Evolutionary conservation across 2,329 filamentous ascomycete species (phyloP), one percentile per base, ranked within the genome.

Genomic region (Colletotrichum australisinense): DNA sequence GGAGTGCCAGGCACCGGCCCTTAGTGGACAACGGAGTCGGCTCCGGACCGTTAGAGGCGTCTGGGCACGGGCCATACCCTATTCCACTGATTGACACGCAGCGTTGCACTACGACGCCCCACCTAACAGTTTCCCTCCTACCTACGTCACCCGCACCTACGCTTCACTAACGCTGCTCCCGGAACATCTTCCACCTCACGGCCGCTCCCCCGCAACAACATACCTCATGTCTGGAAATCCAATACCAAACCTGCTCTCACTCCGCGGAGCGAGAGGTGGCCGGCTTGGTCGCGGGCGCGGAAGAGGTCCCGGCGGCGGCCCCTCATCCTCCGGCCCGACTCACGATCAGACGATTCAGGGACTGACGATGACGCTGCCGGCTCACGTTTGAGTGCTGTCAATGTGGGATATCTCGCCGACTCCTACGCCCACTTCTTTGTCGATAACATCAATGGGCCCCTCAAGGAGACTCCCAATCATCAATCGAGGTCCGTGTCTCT

Each of bases 311-410:
- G 60, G 46, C 62, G 55, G 46, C 46, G 78, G 79, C n/a, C 73
- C 77, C 75, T 77, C 75, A 65, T 69, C 78, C 26, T 76, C 79
- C n/a, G 76, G 77, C 24, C 76, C 79, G 55, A 83, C 84, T 59
- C 91, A 92, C 77, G 95, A 98, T 83, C 86, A 88, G 72, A 89
- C 93, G 53, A 92, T 99, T 70, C 96, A 97, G 82, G 91, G 92
- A 99, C 97, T 3, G 97, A 99, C 83, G 92, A 92, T 74, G 97
- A 99, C 85, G 97, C 97, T 30, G 94, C 94, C 72, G 91, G 95
- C 55, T 98, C 95, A 35, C 91, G 97, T 46, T 86, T 97, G 82
- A 98, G 95, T 81, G 96, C 96, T 14, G 95, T 98, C 19, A 90
- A 93, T 69, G 81, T 95, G 63, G 95, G 95, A 38, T 98, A 98